phyloP scores from a whole-genome alignment of 2,329 filamentous ascomycete genomes.

The Colletotrichum sp. region DNA sequence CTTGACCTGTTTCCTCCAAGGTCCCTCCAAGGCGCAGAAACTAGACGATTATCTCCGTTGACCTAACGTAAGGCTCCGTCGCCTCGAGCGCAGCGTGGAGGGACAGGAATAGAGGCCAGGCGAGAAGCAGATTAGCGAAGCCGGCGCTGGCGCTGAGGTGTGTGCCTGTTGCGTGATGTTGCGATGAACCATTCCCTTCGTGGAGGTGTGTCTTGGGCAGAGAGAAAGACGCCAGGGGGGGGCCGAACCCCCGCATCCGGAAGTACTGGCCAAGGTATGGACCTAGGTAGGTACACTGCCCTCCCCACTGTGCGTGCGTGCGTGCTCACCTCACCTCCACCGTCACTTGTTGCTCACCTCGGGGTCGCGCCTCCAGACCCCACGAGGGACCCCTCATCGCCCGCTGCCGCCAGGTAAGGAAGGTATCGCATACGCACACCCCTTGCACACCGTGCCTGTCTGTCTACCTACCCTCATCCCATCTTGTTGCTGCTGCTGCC shows the following conservation, averaged over 20 bases:
- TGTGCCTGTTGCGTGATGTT: constrained; percentile 14
- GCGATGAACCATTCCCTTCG: constrained; percentile 1
- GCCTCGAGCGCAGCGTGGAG: not conserved
- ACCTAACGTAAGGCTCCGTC: not conserved
- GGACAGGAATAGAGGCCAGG: not conserved
- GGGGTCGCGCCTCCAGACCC: not conserved
- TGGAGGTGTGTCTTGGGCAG: constrained; percentile 19
- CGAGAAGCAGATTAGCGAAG: constrained; percentile 2
- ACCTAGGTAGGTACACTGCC: not conserved
- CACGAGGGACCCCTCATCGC: not conserved
- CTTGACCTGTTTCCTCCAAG: not conserved
- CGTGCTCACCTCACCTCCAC: not conserved
- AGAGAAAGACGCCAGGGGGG: constrained; percentile 13
- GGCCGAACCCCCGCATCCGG: constrained; percentile 10
- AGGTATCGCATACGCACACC: not conserved
- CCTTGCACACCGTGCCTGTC: not conserved
- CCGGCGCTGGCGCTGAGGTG: not conserved
- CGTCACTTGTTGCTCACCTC: not conserved
- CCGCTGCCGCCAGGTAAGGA: not conserved
- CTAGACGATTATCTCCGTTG: not conserved
- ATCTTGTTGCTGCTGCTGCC: not conserved
- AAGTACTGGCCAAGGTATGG: not conserved
- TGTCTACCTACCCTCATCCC: not conserved
- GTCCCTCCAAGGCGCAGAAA: not conserved
- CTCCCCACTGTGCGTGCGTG: not conserved